Evolutionary conservation across 176 grass and related monocot genomes (phyloP).

Genomic region (Musa acuminata): DNA sequence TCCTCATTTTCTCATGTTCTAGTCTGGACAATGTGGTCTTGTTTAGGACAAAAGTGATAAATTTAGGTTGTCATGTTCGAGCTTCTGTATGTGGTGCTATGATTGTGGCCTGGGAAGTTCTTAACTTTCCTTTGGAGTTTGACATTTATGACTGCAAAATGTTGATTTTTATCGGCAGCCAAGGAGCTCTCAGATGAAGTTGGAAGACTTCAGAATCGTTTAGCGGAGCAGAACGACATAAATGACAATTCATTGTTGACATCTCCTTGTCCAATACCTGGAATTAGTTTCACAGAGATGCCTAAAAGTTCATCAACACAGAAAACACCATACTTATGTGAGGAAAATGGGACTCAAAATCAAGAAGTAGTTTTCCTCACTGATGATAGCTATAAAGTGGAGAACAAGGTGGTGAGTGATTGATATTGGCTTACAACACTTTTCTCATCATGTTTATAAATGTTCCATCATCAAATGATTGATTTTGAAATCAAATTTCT

Average conservation of each 20-base stretch:
- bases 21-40: neutral
- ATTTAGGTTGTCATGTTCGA: neutral
- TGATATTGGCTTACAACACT: neutral
- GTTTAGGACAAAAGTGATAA: neutral
- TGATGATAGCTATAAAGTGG: constrained; percentile 12
- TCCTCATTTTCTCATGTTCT: neutral
- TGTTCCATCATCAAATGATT: neutral
- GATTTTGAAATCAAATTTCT: constrained; percentile 9
- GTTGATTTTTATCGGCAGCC: constrained; percentile 25
- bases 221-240: constrained; percentile 36
- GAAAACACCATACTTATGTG: constrained; percentile 15
- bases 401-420: constrained; percentile 22
- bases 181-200: constrained; percentile 46
- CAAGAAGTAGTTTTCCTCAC: constrained; percentile 5
- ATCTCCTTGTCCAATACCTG: constrained; percentile 10
- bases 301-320: constrained; percentile 8
- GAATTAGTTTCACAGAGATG: constrained; percentile 4
- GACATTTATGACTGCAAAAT: neutral
- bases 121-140: neutral
- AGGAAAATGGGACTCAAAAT: neutral
- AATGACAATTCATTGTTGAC: neutral
- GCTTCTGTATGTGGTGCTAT: neutral
- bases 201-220: constrained; percentile 35
- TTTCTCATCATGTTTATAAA: neutral
- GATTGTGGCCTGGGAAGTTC: neutral